Base-by-base conservation (phyloP, 306 rosid species). In the Cucumis melo region DNA sequence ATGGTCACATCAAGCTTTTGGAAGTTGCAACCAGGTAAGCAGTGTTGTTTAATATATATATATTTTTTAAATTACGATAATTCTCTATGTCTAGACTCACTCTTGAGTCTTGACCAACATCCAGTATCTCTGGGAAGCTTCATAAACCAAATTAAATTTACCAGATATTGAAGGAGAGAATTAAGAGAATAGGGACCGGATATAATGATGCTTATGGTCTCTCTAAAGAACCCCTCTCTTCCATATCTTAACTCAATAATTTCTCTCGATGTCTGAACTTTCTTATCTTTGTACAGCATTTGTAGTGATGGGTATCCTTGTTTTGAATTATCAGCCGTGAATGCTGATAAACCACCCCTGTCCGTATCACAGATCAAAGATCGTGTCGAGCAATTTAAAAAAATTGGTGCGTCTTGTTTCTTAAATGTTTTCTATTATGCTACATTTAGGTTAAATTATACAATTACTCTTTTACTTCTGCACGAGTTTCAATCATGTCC, bases 291-390 rank as follows among this genome's bases (percentile, higher is more conserved):
- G 29, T 85, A 89, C 94, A 93, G 98, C 83, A 85, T 90, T 60
- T 88, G 91, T 81, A 96, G 92, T 61, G 84, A 80, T 20, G 86
- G 84, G 23, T 89, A 86, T 84, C 97, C 96, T 24, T 91, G 98
- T 86, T 93, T 91, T 78, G 97, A 93, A 90, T 67, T 93, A 83
- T 88, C 98, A 66, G 98, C 96, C 51, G 86, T 93, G 80, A 93
- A 91, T 83, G 92, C 98, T 59, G 98, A 93, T 87, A 93, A 93
- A 81, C 96, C 98, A 81, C 97, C 96, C 65, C 85, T 93, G 57
- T 85, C 85, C 0, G 84, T 88, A 77, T 84, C 89, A 73, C 81
- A 88, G 78, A 83, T 91, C 77, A 93, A 85, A 83, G 91, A 90
- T 67, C 96, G 98, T 14, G 85, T 93, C 77, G 83, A 89, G 88